Evolutionary conservation across 1,139 yeast species (phyloP).

Genomic region (Taphrina sp.): DNA sequence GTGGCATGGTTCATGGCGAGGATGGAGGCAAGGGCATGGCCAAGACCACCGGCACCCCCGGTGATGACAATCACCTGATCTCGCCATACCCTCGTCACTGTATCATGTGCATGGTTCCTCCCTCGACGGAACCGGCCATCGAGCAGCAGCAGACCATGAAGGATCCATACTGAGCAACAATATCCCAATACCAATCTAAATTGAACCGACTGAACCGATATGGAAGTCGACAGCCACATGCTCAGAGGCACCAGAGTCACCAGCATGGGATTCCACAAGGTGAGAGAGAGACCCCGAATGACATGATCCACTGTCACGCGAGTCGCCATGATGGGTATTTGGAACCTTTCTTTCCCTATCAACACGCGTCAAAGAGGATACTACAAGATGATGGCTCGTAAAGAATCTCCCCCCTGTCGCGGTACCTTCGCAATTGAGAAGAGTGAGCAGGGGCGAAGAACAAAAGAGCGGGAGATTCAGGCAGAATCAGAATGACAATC

Average conservation of each 20-base stretch:
- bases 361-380: no score
- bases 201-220: background rate
- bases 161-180: no score
- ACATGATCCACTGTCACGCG: background rate
- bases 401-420: no score
- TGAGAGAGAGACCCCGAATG: background rate
- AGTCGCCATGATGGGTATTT: background rate
- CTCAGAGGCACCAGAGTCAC: slow-evolving; percentile 6
- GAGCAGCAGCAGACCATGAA: background rate
- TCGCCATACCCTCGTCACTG: background rate
- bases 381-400: no score
- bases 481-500: no score
- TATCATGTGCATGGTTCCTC: background rate
- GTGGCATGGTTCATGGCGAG: slow-evolving; percentile 49
- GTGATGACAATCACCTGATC: slow-evolving; percentile 68
- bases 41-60: slow-evolving; percentile 79
- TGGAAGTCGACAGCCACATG: background rate
- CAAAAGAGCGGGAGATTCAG: no score
- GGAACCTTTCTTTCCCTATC: no score
- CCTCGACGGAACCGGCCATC: background rate
- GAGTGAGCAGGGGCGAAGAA: no score
- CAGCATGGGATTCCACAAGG: slow-evolving; percentile 1
- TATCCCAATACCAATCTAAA: no score
- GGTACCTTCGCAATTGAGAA: no score
- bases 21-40: slow-evolving; percentile 56